Percentiles rank a stretch among this genome's conserved stretches.
Evolutionary conservation across 164 flowering plant species (phyloP).

Genomic region (Liriodendron chinense): DNA sequence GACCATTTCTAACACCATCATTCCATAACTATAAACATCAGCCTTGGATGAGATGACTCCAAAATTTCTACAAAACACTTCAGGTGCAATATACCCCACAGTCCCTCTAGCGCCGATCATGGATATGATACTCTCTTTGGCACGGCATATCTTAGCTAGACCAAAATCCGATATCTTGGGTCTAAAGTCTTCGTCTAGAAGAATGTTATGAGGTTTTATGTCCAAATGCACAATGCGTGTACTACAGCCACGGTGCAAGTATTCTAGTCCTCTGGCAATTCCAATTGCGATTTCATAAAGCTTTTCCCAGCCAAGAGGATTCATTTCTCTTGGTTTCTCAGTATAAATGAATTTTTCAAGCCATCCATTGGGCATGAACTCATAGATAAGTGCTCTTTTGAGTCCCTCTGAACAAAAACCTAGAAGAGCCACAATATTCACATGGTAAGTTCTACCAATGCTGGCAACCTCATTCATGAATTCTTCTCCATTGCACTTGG

Average conservation of each 20-base stretch:
- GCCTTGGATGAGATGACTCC: constrained; percentile 4
- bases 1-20: constrained; percentile 5
- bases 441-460: constrained; percentile 13
- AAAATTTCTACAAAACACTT: constrained; percentile 5
- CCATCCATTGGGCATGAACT: constrained; percentile 13
- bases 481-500: constrained; percentile 10
- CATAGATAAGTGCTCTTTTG: constrained; percentile 10
- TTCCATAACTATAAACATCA: constrained; percentile 9
- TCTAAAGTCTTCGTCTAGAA: neutral
- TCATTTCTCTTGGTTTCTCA: neutral
- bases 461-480: constrained; percentile 12
- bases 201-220: constrained; percentile 12
- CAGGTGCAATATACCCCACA: constrained; percentile 11
- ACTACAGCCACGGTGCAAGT: constrained; percentile 6
- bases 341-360: constrained; percentile 6
- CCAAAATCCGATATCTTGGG: constrained; percentile 12
- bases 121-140: neutral
- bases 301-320: neutral
- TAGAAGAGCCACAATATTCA: neutral
- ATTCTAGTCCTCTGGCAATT: constrained; percentile 6
- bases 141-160: constrained; percentile 2
- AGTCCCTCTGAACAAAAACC: constrained; percentile 5
- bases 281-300: neutral
- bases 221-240: constrained; percentile 8
- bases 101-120: constrained; percentile 1